Conservation (phyloP, 1,284 basidiomycete species). For the Irpex sp. region DNA sequence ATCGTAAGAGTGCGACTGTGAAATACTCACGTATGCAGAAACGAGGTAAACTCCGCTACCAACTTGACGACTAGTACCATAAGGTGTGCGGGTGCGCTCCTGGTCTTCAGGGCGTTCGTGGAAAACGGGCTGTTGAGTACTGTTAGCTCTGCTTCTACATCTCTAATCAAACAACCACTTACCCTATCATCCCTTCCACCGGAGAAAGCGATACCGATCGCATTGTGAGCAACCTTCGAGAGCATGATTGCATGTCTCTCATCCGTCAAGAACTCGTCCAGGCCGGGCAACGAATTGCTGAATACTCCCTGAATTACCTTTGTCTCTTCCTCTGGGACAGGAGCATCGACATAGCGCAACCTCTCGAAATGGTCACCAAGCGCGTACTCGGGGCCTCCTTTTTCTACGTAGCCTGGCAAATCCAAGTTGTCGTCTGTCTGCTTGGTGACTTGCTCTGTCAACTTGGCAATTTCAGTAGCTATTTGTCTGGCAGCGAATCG, state of each 20-base stretch:
- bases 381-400: constrained; percentile 51
- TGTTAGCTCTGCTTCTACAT: too few species aligned
- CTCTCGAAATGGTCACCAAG: constrained; percentile 76
- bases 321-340: constrained; percentile 44
- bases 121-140: constrained; percentile 39
- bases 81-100: constrained; percentile 69
- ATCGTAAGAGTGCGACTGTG: background rate
- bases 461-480: constrained; percentile 57
- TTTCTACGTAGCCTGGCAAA: constrained; percentile 40
- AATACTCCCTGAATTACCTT: constrained; percentile 55
- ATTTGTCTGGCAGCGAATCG: constrained; percentile 72
- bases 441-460: constrained; percentile 31
- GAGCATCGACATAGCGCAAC: constrained; percentile 57
- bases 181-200: constrained; percentile 72
- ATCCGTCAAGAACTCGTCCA: constrained; percentile 65
- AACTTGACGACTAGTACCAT: constrained; percentile 68
- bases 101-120: constrained; percentile 56
- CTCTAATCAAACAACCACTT: constrained; percentile 13
- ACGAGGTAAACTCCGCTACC: constrained; percentile 71
- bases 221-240: constrained; percentile 73
- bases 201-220: constrained; percentile 62
- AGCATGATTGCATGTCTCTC: constrained; percentile 59
- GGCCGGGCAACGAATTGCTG: constrained; percentile 58
- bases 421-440: constrained; percentile 18
- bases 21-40: constrained; percentile 60